Conservation (phyloP, 768 basidiomycete species). For the Mycena vulgaris region DNA sequence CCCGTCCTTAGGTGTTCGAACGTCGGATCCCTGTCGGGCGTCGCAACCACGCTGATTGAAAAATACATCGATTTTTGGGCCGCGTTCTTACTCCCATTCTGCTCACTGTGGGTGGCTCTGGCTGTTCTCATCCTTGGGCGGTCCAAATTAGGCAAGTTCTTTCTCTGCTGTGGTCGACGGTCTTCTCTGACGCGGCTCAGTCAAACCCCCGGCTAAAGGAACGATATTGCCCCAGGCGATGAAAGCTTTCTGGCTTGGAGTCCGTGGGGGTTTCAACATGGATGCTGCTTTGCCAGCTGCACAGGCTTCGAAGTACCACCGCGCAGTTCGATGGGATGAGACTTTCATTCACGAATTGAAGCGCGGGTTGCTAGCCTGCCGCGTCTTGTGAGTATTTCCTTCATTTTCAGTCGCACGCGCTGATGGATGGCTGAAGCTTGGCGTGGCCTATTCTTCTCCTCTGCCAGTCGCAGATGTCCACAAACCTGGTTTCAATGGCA, state of each 20-base stretch:
- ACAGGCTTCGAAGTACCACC: slow-evolving; percentile 10
- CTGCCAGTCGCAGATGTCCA: slow-evolving; percentile 31
- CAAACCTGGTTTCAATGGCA: slow-evolving; percentile 26
- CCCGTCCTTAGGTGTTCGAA: slow-evolving; percentile 7
- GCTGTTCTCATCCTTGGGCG: slow-evolving; percentile 18
- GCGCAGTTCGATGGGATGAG: slow-evolving; percentile 24
- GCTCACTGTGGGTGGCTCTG: slow-evolving; percentile 16
- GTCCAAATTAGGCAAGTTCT: not conserved
- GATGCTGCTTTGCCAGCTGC: slow-evolving; percentile 21
- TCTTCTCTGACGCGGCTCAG: slow-evolving; percentile 1
- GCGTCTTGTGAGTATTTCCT: slow-evolving; percentile 26
- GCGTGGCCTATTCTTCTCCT: slow-evolving; percentile 28
- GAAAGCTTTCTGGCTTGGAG: slow-evolving; percentile 25
- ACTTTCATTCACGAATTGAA: slow-evolving; percentile 27
- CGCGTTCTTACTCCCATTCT: slow-evolving; percentile 25
- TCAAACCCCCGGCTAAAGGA: slow-evolving; percentile 14
- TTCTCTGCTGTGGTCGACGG: not conserved
- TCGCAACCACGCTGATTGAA: slow-evolving; percentile 25
- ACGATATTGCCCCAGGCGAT: slow-evolving; percentile 30
- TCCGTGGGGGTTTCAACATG: slow-evolving; percentile 31
- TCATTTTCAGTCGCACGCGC: no score
- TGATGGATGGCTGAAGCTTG: not conserved
- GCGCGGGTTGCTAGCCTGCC: slow-evolving; percentile 31
- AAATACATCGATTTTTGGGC: slow-evolving; percentile 31
- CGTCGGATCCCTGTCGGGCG: slow-evolving; percentile 28